Evolutionary conservation across 129 eudicot species (phyloP), one percentile per base, ranked within the genome.

Genomic region (Centrapalus pauciflorus): DNA sequence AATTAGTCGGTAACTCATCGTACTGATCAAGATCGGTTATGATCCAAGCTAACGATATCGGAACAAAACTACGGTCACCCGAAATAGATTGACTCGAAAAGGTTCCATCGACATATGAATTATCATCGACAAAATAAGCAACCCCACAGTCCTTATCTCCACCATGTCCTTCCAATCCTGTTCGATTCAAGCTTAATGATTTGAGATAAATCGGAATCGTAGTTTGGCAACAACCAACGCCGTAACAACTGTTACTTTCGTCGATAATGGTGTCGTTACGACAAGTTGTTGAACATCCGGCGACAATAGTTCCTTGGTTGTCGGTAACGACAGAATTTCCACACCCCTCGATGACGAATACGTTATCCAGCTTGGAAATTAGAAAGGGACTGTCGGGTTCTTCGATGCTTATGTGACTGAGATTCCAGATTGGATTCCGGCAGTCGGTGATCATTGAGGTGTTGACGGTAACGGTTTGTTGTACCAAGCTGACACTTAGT

Each of bases 211-310:
- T 2, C 1, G 82, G 70, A 71, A 77, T 1, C 1, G 26, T 41
- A 0, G 73, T 21, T 25, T 40, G 48, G 10, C 77, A 77, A 64
- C 82, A 77, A 32, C 66, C 71, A 29, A 70, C 17, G n/a, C 81
- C 81, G 56, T 19, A 26, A 28, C 81, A 77, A 3, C n/a, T n/a
- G n/a, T 51, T 13, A 3, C 19, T 64, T 35, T 9, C 23, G 4
- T 50, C 7, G 5, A 37, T 2, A 12, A 4, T 17, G 34, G 12
- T 55, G 4, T 55, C 38, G 27, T 28, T 38, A 14, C 12, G 2
- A 19, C 71, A 65, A 27, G 8, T 65, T 3, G 59, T 2, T 32
- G 71, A 65, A 46, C 71, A 65, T 4, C 71, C 59, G 26, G 59
- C 7, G 43, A 46, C 14, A 25, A 27, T 11, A 49, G 4, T 28